A percentile compares a stretch with the other conserved stretches of the same genome.
Conservation (phyloP, 2,329 filamentous ascomycete species). For the Fusarium continuum region DNA sequence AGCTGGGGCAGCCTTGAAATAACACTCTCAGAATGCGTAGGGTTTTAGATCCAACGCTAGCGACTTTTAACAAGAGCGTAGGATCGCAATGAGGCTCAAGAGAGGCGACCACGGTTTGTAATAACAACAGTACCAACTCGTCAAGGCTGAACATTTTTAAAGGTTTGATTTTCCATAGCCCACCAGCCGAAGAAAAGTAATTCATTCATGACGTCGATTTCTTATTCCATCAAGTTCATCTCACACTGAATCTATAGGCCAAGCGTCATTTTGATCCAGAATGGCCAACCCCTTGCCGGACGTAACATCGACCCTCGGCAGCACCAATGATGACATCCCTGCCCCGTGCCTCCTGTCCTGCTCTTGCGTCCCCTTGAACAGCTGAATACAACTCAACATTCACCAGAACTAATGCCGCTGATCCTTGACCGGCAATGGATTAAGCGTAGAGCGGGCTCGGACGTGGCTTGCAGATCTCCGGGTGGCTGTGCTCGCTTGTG, state of each 20-base stretch:
- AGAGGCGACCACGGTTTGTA: no score
- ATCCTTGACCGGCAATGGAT: conserved; percentile 24
- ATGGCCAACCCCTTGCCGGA: not conserved
- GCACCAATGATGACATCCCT: not conserved
- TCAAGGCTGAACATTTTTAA: no score
- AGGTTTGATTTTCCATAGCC: no score
- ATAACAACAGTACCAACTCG: no score
- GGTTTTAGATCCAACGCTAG: no score
- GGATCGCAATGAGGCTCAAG: no score
- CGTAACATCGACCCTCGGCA: conserved; percentile 5
- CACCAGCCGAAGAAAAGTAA: no score
- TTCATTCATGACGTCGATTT: conserved; percentile 6
- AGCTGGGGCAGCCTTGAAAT: no score
- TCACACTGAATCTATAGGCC: not conserved
- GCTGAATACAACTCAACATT: conserved; percentile 32
- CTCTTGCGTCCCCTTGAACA: conserved; percentile 42
- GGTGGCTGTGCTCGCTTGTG: conserved; percentile 36
- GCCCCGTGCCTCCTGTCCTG: no score
- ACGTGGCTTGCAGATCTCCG: conserved; percentile 35
- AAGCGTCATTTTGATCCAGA: not conserved
- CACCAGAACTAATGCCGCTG: conserved; percentile 37
- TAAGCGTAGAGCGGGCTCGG: not conserved
- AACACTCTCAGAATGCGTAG: no score
- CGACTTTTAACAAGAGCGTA: no score
- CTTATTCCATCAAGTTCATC: not conserved